phyloP scores from a whole-genome alignment of 2,329 filamentous ascomycete species.

The Chaetomiaceae sp. region DNA sequence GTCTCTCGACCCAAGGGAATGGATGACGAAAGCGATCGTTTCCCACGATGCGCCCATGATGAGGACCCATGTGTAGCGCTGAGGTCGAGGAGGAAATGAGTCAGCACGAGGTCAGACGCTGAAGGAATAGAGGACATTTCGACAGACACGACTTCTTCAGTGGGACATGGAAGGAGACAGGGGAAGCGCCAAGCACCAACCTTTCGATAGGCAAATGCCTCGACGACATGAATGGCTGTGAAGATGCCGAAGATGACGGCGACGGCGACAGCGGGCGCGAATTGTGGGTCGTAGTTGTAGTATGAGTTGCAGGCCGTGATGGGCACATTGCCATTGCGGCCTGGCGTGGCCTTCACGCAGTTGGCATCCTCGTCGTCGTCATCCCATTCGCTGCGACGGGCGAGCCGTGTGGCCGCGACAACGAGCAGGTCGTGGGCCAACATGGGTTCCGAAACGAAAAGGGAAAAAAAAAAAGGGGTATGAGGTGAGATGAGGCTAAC shows the following conservation, averaged over 20 bases:
- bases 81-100: too few relatives aligned
- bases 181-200: too few relatives aligned
- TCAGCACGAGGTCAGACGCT: too few relatives aligned
- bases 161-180: too few relatives aligned
- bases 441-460: too few relatives aligned
- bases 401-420: neutral
- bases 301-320: conserved; percentile 27
- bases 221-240: conserved; percentile 22
- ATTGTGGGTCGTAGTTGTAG: conserved; percentile 29
- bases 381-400: too few relatives aligned
- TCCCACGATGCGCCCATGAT: conserved; percentile 39
- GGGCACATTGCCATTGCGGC: conserved; percentile 27
- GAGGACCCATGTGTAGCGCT: conserved; percentile 32
- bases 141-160: too few relatives aligned
- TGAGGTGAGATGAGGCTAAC: too few relatives aligned
- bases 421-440: too few relatives aligned
- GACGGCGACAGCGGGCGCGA: conserved; percentile 26
- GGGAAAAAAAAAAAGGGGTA: too few relatives aligned
- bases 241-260: conserved; percentile 27
- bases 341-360: conserved; percentile 7
- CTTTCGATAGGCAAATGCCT: conserved; percentile 24
- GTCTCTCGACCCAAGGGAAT: conserved; percentile 33
- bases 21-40: conserved; percentile 35
- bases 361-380: neutral
- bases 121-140: too few relatives aligned